Conservation (phyloP, 805 yeast genomes). For the Candida palmyrensis region DNA sequence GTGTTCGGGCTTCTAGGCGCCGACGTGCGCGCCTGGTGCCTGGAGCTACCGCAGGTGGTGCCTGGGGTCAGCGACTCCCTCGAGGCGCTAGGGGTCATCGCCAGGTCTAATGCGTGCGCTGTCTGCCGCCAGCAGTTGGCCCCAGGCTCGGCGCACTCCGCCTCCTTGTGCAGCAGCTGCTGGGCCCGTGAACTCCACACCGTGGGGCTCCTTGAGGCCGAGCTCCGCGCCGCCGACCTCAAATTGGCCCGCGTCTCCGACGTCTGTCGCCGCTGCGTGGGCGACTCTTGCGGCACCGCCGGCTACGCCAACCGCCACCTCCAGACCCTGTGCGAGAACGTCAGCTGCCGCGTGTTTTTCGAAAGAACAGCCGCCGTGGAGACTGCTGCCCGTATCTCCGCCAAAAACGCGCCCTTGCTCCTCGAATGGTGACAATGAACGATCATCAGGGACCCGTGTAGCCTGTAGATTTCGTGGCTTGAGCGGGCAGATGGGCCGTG, state of each 20-base stretch:
- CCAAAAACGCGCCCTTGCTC: no score
- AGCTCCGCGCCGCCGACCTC: constrained; percentile 17
- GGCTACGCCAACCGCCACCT: not conserved
- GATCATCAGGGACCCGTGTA: no score
- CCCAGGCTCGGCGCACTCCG: no score
- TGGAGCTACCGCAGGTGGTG: constrained; percentile 48
- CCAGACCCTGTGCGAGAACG: constrained; percentile 2
- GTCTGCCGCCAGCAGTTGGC: constrained; percentile 13
- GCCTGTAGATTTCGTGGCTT: no score
- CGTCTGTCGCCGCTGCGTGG: not conserved
- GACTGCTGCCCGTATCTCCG: no score
- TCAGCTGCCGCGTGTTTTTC: constrained; percentile 1
- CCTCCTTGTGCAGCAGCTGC: constrained; percentile 16
- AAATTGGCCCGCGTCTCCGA: constrained; percentile 1
- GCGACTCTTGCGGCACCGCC: not conserved
- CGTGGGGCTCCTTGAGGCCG: constrained; percentile 22
- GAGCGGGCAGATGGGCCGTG: no score
- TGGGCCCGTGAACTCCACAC: constrained; percentile 28
- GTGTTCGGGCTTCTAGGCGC: constrained; percentile 80
- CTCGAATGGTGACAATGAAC: no score
- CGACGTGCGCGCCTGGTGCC: constrained; percentile 71
- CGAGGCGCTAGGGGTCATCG: constrained; percentile 9
- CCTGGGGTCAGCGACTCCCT: not conserved
- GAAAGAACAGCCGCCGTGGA: constrained; percentile 1
- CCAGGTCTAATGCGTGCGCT: constrained; percentile 17